Evolutionary conservation across 192 early-diverging fungal genomes (phyloP).

Genomic region (Dissophora globulifera): DNA sequence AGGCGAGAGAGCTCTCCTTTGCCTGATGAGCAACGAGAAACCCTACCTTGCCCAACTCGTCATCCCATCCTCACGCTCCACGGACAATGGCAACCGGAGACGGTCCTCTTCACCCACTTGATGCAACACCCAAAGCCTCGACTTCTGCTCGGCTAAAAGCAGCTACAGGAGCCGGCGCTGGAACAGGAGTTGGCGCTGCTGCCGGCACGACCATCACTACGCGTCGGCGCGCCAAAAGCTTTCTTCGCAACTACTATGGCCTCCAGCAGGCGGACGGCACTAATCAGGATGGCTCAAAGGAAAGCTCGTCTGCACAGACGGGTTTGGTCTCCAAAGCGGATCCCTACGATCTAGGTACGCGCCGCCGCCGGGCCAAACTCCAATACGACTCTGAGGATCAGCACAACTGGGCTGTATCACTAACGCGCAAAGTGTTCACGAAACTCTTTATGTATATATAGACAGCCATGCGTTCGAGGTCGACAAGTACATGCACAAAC

Average conservation of each 20-base stretch:
- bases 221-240: constrained; percentile 54
- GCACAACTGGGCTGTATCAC: no score
- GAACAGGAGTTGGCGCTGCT: not conserved
- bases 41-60: no score
- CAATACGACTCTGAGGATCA: not conserved
- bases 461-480: constrained; percentile 78
- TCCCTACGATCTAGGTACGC: constrained; percentile 77
- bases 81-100: constrained; percentile 6
- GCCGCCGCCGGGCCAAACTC: not conserved
- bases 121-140: constrained; percentile 2
- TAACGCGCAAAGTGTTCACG: not conserved
- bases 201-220: constrained; percentile 13
- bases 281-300: constrained; percentile 19
- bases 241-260: constrained; percentile 68
- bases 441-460: no score
- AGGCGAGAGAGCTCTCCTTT: no score
- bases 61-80: not conserved
- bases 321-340: constrained; percentile 59
- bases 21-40: no score
- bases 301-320: constrained; percentile 27
- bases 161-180: constrained; percentile 4
- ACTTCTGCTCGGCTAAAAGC: not conserved
- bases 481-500: constrained; percentile 81
- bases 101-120: constrained; percentile 5
- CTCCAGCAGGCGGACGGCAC: constrained; percentile 38